Conservation (phyloP, 1,284 basidiomycete genomes). For the Malassezia restricta region DNA sequence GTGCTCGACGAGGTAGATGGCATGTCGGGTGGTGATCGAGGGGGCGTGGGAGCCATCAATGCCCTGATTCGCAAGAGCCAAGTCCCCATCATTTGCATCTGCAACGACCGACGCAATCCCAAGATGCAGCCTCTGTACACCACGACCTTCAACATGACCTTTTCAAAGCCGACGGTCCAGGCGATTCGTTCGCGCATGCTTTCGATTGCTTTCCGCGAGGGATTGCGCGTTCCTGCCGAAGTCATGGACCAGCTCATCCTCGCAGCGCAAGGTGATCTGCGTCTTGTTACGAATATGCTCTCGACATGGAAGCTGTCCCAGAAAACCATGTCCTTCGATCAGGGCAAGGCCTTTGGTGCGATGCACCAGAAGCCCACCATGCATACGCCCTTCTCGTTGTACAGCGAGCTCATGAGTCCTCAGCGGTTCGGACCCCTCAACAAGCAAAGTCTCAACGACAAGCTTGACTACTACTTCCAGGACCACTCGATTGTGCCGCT, state of each 20-base stretch:
- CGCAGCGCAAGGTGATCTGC: conserved; percentile 84
- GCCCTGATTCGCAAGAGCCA: conserved; percentile 85
- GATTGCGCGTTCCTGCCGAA: conserved; percentile 75
- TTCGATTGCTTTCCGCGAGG: conserved; percentile 57
- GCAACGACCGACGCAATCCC: conserved; percentile 71
- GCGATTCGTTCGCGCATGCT: conserved; percentile 53
- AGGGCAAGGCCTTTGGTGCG: conserved; percentile 64
- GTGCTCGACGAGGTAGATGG: conserved; percentile 99
- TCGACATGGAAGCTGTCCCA: conserved; percentile 66
- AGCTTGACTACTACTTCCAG: conserved; percentile 92
- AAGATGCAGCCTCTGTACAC: conserved; percentile 78
- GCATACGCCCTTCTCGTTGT: conserved; percentile 58
- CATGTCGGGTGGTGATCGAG: conserved; percentile 93
- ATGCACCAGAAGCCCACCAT: conserved; percentile 66
- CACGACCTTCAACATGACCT: conserved; percentile 62
- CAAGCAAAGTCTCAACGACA: conserved; percentile 70
- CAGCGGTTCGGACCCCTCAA: conserved; percentile 74
- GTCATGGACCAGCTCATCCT: conserved; percentile 82
- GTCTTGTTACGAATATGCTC: conserved; percentile 92
- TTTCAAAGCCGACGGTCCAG: conserved; percentile 31
- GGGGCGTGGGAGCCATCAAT: conserved; percentile 85
- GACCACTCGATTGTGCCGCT: conserved; percentile 85
- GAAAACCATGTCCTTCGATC: conserved; percentile 49
- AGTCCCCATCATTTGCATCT: conserved; percentile 96
- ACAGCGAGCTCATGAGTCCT: conserved; percentile 63